Conservation (phyloP, 2,329 filamentous ascomycete species). For the Neofusicoccum kwambonambiense region DNA sequence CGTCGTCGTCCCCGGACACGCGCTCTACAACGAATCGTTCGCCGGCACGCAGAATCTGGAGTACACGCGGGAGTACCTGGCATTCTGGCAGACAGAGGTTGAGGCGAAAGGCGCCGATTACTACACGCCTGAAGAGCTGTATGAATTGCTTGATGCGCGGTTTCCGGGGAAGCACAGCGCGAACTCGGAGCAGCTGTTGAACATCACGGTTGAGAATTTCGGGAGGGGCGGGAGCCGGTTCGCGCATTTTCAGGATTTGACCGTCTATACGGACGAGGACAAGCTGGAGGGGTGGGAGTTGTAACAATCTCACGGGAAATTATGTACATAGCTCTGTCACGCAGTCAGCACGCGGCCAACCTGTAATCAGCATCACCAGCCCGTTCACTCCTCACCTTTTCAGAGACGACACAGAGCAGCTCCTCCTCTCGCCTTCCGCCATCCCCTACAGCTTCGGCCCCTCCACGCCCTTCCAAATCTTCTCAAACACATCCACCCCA, state of each 20-base stretch:
- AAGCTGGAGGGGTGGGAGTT: background rate
- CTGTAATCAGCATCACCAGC: too few relatives aligned
- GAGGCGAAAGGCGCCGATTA: background rate
- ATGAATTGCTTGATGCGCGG: background rate
- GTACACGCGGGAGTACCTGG: background rate
- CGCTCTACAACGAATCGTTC: background rate
- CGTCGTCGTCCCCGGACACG: background rate
- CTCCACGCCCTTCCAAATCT: conserved; percentile 44
- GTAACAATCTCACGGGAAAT: background rate
- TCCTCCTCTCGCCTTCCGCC: too few relatives aligned
- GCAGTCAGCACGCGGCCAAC: too few relatives aligned
- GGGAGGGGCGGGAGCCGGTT: background rate
- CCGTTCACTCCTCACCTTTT: conserved; percentile 5
- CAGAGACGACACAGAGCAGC: too few relatives aligned
- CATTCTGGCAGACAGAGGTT: background rate
- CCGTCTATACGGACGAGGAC: background rate
- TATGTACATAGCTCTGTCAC: too few relatives aligned
- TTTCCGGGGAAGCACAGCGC: background rate
- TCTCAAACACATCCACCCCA: conserved; percentile 62
- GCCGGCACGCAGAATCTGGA: background rate
- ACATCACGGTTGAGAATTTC: background rate
- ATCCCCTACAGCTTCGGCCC: background rate
- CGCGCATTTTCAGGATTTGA: background rate
- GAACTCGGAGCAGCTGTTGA: background rate
- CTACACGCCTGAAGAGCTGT: background rate